phyloP scores from a whole-genome alignment of 371 early-diverging fungal species.

The Apophysomyces elegans region DNA sequence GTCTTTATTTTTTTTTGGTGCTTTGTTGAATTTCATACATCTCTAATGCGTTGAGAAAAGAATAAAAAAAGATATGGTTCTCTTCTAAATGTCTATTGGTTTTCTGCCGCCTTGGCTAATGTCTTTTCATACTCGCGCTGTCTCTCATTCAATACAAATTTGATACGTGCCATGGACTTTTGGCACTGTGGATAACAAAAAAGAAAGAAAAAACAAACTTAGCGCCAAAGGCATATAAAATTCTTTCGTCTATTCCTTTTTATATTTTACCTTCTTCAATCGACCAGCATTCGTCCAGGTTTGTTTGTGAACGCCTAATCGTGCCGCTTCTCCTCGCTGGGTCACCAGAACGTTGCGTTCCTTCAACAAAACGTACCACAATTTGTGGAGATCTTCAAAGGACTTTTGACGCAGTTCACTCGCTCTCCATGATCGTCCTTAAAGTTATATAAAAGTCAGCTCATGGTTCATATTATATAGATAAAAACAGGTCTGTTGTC shows the following conservation, averaged over 20 bases:
- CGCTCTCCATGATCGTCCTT: slow-evolving; percentile 92
- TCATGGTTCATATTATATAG: not conserved
- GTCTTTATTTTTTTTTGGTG: no score
- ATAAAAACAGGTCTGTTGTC: slow-evolving; percentile 2
- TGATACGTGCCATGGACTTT: slow-evolving; percentile 94
- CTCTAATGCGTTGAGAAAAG: not conserved
- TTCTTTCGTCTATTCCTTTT: not conserved
- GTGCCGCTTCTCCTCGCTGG: slow-evolving; percentile 83
- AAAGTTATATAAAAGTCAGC: not conserved
- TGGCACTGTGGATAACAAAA: slow-evolving; percentile 61
- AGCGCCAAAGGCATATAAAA: no score
- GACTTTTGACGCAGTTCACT: slow-evolving; percentile 90
- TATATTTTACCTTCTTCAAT: slow-evolving; percentile 66
- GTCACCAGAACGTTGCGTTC: slow-evolving; percentile 92
- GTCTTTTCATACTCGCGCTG: slow-evolving; percentile 70
- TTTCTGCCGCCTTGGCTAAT: slow-evolving; percentile 14
- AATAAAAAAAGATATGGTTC: not conserved
- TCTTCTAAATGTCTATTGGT: not conserved
- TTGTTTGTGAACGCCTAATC: slow-evolving; percentile 64
- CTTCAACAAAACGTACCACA: slow-evolving; percentile 95
- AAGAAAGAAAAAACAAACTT: no score
- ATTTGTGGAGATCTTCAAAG: slow-evolving; percentile 95
- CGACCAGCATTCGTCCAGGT: slow-evolving; percentile 79
- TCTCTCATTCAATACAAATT: slow-evolving; percentile 91
- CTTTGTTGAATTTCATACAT: not conserved